phyloP scores from a whole-genome alignment of 2,329 filamentous ascomycete species.

The Fusarium phyllophilum region DNA sequence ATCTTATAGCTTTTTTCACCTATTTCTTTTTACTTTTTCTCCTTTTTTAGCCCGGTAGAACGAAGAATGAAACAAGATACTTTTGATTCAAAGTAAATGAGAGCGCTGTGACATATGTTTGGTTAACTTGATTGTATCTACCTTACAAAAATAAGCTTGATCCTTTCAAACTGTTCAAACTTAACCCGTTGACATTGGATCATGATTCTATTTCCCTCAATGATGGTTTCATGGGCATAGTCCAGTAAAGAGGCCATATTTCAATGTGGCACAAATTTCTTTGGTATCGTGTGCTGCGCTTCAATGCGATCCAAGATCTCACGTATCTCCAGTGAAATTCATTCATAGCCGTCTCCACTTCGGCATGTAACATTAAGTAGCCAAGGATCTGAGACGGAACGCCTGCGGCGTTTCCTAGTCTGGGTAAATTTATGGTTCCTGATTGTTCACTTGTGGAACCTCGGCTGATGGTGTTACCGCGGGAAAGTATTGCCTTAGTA shows the following conservation, averaged over 20 bases:
- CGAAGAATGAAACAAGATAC: slow-evolving; percentile 30
- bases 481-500: slow-evolving; percentile 10
- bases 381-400: not conserved
- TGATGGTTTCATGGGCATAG: too few relatives aligned
- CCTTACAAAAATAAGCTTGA: not conserved
- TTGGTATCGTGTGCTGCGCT: not conserved
- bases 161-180: not conserved
- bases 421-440: not conserved
- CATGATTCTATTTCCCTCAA: not conserved
- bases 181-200: too few relatives aligned
- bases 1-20: slow-evolving; percentile 1
- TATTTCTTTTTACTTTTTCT: slow-evolving; percentile 21
- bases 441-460: slow-evolving; percentile 22
- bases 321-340: not conserved
- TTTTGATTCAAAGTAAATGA: slow-evolving; percentile 6
- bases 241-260: not conserved
- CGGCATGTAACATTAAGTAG: not conserved
- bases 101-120: not conserved
- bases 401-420: not conserved
- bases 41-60: slow-evolving; percentile 31
- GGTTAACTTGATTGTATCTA: not conserved
- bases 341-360: slow-evolving; percentile 8
- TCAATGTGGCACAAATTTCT: not conserved
- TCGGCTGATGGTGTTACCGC: slow-evolving; percentile 34
- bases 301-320: not conserved